phyloP scores from a whole-genome alignment of 495 filamentous ascomycete genomes.

The Podospora sp. region DNA sequence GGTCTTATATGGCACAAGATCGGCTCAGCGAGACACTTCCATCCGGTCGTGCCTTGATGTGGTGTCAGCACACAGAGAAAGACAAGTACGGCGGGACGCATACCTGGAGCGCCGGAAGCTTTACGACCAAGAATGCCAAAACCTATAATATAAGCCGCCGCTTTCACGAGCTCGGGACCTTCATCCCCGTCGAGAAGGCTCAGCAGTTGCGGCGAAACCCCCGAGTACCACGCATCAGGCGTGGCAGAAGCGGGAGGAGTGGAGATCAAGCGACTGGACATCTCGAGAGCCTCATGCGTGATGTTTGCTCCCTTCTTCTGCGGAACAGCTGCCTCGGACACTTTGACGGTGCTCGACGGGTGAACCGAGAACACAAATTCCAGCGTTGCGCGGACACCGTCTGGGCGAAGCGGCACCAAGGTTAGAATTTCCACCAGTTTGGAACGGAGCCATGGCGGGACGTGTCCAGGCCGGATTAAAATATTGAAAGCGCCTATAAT shows the following conservation, averaged over 20 bases:
- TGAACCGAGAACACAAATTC: slow-evolving; percentile 69
- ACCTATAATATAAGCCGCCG: slow-evolving; percentile 71
- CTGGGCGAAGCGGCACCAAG: slow-evolving; percentile 62
- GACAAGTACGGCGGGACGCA: slow-evolving; percentile 9
- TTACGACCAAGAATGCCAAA: slow-evolving; percentile 71
- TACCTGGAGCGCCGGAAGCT: slow-evolving; percentile 66
- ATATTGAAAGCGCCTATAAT: slow-evolving; percentile 51
- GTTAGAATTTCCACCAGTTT: slow-evolving; percentile 61
- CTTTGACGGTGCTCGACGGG: slow-evolving; percentile 47
- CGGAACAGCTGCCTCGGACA: slow-evolving; percentile 41
- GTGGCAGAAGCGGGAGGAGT: slow-evolving; percentile 62
- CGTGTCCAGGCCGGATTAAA: slow-evolving; percentile 47
- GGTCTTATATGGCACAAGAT: slow-evolving; percentile 66
- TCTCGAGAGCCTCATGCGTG: slow-evolving; percentile 70
- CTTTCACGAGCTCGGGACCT: slow-evolving; percentile 64
- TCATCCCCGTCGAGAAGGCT: slow-evolving; percentile 66
- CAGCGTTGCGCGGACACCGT: slow-evolving; percentile 68
- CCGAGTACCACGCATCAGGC: slow-evolving; percentile 60
- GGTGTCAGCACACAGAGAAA: not conserved
- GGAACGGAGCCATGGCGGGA: slow-evolving; percentile 52
- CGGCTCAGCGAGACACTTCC: slow-evolving; percentile 68
- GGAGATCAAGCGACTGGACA: slow-evolving; percentile 65
- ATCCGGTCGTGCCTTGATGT: slow-evolving; percentile 60
- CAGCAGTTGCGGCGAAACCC: slow-evolving; percentile 68
- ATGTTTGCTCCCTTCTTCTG: slow-evolving; percentile 63